Percentiles rank a stretch among this genome's conserved stretches.
Evolutionary conservation across 2,329 filamentous ascomycete species (phyloP).

Genomic region (Sporothrix brunneoviolacea): DNA sequence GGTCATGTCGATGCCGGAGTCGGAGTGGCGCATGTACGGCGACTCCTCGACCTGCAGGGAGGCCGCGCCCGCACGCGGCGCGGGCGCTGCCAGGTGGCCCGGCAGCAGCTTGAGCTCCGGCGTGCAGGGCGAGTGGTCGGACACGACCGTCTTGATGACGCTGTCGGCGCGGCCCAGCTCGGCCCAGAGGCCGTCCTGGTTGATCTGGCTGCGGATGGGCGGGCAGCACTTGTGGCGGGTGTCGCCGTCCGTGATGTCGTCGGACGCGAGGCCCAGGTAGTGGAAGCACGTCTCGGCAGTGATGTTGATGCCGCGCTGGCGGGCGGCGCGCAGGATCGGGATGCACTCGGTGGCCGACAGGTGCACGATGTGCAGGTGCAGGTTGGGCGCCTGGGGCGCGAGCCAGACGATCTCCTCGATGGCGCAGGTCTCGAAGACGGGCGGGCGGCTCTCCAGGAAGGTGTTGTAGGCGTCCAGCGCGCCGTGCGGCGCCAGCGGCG

Average conservation of each 20-base stretch:
- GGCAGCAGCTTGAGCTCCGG: slow-evolving; percentile 89
- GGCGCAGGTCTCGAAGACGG: slow-evolving; percentile 84
- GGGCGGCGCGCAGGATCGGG: slow-evolving; percentile 68
- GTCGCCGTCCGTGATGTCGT: slow-evolving; percentile 76
- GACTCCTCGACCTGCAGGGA: slow-evolving; percentile 18
- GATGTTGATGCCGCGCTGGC: slow-evolving; percentile 69
- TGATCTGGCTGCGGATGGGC: slow-evolving; percentile 73
- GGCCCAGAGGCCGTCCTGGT: slow-evolving; percentile 81
- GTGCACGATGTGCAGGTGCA: slow-evolving; percentile 90
- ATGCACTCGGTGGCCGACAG: slow-evolving; percentile 85
- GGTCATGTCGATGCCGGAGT: slow-evolving; percentile 48
- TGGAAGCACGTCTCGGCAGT: slow-evolving; percentile 95
- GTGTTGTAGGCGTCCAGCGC: slow-evolving; percentile 75
- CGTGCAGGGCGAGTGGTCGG: slow-evolving; percentile 93
- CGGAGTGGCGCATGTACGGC: slow-evolving; percentile 38
- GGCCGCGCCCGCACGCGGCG: background rate
- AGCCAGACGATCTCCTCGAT: slow-evolving; percentile 80
- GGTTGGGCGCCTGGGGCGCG: slow-evolving; percentile 68
- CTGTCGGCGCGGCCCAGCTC: slow-evolving; percentile 66
- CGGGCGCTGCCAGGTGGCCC: slow-evolving; percentile 41
- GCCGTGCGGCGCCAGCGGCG: slow-evolving; percentile 64
- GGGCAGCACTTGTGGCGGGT: slow-evolving; percentile 94
- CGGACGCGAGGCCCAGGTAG: slow-evolving; percentile 78
- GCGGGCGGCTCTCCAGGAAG: slow-evolving; percentile 85
- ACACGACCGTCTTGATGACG: slow-evolving; percentile 86